Base-by-base conservation (phyloP, 441 rosid genomes). In the Croton setiger region DNA sequence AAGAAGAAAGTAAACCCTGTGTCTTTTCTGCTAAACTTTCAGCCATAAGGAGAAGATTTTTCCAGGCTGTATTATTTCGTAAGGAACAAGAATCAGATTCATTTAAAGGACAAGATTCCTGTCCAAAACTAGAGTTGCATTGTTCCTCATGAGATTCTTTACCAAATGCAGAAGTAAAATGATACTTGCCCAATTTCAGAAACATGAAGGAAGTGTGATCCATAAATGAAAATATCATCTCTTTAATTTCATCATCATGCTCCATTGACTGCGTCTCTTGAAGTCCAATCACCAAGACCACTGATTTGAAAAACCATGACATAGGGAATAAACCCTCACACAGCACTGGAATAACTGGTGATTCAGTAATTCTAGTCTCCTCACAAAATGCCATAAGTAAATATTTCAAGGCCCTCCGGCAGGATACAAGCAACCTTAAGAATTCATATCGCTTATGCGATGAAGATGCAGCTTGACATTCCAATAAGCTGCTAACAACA, bases 121-220 rank as follows among this genome's bases (percentile, higher is more conserved):
- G 52, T 6, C 48, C 75, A 71, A 57, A 60, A 75, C 71, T 74
- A 67, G 75, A 74, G 59, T 44, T 68, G 51, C 39, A 70, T 72
- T 81, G 77, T 58, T 62, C 78, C 68, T 74, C 69, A 70, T 63
- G 68, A 64, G 62, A 44, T 69, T 71, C 54, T 72, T 77, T 52
- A 18, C 70, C 58, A 71, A 48, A 35, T 37, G 69, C 33, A 17
- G 73, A 64, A 77, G 74, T 69, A 55, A 81, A 79, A 12, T 80
- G 82, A 82, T 79, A 74, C 68, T 85, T 82, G 74, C 89, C 81
- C 68, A 85, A 52, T 41, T 80, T 83, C 73, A 84, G 72, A 76
- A 87, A 81, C 66, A 84, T 72, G 70, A 85, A 81, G 41, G 93
- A 90, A 8, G 99, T 90, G 82, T 86, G 92, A 79, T 95, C 99